Evolutionary conservation across 2,329 filamentous ascomycete species (phyloP).

Genomic region (Curvularia hawaiiensis): DNA sequence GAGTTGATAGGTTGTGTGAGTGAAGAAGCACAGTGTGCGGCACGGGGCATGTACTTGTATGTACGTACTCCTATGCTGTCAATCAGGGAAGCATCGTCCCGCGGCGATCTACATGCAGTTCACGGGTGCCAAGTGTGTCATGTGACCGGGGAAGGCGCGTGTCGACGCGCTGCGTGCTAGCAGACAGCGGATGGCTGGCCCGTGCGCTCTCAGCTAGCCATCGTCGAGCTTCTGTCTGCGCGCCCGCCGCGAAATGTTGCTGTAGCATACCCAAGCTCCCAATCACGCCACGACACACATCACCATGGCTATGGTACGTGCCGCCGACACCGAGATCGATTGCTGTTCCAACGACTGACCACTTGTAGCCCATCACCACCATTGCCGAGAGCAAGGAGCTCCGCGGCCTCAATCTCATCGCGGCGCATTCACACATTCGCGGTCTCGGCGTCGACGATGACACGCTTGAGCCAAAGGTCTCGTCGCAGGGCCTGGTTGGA

Average conservation of each 20-base stretch:
- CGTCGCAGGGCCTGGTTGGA: constrained; percentile 92
- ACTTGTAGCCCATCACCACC: constrained; percentile 66
- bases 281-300: constrained; percentile 11
- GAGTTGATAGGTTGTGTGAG: background rate
- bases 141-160: background rate
- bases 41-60: background rate
- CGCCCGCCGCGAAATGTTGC: constrained; percentile 26
- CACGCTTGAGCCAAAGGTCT: constrained; percentile 81
- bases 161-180: background rate
- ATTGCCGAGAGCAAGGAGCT: constrained; percentile 96
- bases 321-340: too few relatives aligned
- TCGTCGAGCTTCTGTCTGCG: constrained; percentile 21
- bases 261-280: constrained; percentile 11
- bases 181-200: background rate
- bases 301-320: constrained; percentile 44
- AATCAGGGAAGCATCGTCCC: too few relatives aligned
- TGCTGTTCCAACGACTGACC: constrained; percentile 19
- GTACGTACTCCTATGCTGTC: too few relatives aligned
- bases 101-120: background rate
- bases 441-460: constrained; percentile 92
- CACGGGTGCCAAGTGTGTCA: too few relatives aligned
- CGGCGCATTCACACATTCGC: constrained; percentile 96
- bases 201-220: constrained; percentile 6
- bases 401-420: constrained; percentile 94
- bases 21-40: background rate